Evolutionary conservation across 345 rosid species (phyloP).

Genomic region (Citrus trifoliata): DNA sequence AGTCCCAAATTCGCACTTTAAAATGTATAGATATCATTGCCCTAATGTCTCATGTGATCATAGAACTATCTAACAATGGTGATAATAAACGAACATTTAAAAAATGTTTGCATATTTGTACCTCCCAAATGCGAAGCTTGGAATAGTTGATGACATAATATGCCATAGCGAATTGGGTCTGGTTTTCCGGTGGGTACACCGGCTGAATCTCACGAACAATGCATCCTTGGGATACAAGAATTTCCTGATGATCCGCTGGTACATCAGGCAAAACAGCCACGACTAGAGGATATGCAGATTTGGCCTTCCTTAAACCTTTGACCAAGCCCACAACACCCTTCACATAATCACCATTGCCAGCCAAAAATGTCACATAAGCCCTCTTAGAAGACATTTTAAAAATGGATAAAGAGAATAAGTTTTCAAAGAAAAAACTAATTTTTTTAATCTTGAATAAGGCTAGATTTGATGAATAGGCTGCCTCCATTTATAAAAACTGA

Average conservation of each 20-base stretch:
- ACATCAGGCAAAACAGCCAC: constrained; percentile 71
- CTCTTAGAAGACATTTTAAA: constrained; percentile 26
- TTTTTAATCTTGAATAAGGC: not conserved
- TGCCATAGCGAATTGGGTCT: constrained; percentile 57
- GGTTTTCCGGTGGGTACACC: constrained; percentile 47
- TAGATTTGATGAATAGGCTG: not conserved
- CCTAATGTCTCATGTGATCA: too few species aligned
- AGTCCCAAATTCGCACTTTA: too few species aligned
- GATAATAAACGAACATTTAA: too few species aligned
- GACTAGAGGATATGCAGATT: constrained; percentile 48
- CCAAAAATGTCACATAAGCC: constrained; percentile 55
- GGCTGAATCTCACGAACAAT: constrained; percentile 56
- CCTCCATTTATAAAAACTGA: constrained; percentile 15
- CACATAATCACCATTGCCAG: constrained; percentile 58
- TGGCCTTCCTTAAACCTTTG: constrained; percentile 54
- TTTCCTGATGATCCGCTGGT: constrained; percentile 53
- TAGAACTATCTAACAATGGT: not conserved
- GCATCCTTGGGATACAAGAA: constrained; percentile 56
- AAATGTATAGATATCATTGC: too few species aligned
- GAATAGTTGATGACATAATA: constrained; percentile 74
- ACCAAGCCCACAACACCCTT: constrained; percentile 68
- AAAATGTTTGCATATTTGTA: constrained; percentile 9
- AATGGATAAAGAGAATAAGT: not conserved
- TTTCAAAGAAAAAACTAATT: not conserved
- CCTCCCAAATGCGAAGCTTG: constrained; percentile 84